Evolutionary conservation across 2,329 filamentous ascomycete species (phyloP).

Genomic region (Moelleriella libera): DNA sequence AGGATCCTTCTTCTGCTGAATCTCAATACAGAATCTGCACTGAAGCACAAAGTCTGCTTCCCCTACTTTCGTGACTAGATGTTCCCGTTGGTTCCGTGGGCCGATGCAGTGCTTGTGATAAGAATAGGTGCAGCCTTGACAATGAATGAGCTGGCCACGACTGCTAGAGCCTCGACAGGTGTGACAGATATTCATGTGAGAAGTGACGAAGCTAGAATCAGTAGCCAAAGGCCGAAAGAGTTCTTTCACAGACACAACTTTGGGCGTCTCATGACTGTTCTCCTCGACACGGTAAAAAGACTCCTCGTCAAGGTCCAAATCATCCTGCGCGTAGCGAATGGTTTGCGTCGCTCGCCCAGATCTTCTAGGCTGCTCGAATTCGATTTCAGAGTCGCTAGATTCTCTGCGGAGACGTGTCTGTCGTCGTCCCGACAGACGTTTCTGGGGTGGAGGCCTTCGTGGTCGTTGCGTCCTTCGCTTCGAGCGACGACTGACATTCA

Average conservation of each 20-base stretch:
- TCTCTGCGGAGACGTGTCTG: constrained; percentile 4
- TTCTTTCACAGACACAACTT: constrained; percentile 56
- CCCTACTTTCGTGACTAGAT: constrained; percentile 75
- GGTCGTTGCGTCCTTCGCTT: constrained; percentile 4
- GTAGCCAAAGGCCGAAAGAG: constrained; percentile 49
- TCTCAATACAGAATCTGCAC: constrained; percentile 70
- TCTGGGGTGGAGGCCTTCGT: constrained; percentile 1
- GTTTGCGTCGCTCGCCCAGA: constrained; percentile 32
- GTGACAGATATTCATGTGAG: constrained; percentile 60
- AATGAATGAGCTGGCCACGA: constrained; percentile 61
- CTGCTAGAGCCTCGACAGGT: constrained; percentile 40
- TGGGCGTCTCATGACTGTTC: constrained; percentile 28
- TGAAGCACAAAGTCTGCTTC: constrained; percentile 73
- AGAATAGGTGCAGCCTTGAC: constrained; percentile 76
- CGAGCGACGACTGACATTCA: constrained; percentile 8
- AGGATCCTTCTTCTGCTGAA: constrained; percentile 51
- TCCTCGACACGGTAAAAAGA: constrained; percentile 35
- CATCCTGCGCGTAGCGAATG: constrained; percentile 33
- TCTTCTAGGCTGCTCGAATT: constrained; percentile 36
- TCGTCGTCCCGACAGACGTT: constrained; percentile 5
- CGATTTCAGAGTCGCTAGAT: constrained; percentile 29
- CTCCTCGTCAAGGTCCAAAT: constrained; percentile 44
- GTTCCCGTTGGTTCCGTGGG: constrained; percentile 58
- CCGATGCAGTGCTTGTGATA: constrained; percentile 81
- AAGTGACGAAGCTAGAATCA: constrained; percentile 51